Evolutionary conservation across 2,329 filamentous ascomycete genomes (phyloP), one percentile per base, ranked within the genome.

Genomic region (Fusarium sp.): DNA sequence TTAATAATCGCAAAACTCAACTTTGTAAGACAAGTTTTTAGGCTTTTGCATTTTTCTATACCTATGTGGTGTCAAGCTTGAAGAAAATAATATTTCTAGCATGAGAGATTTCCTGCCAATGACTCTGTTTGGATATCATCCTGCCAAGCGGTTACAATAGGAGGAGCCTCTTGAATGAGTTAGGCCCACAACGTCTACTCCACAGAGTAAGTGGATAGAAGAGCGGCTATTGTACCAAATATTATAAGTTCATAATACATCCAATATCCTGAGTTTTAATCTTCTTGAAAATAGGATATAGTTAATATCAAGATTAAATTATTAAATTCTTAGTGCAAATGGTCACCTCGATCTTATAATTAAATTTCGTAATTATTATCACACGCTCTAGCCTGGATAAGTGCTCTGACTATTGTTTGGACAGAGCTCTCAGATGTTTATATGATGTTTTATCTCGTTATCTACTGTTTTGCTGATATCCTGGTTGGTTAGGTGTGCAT

Each of bases 41-140:
- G 31, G 31, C 40, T 42, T 67, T 57, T 49, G 23, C 11, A 14
- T 31, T 31, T 18, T 31, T 50, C n/a, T 17, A 36, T 20, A 17
- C n/a, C 41, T 35, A 58, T 41, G 35, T 58, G 65, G 48, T 41
- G 51, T 54, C 35, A 37, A 42, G 21, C 33, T 52, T 25, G 29
- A 25, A 49, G 37, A 21, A 49, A 42, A 48, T 29, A 47, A 25
- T 27, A 48, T 25, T 37, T 47, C 18, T 20, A 53, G 23, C 41
- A 47, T 56, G 41, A 45, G 39, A 56, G 42, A 48, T 58, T 70
- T 47, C 18, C 56, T 63, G 43, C 64, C 55, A 72, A 69, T 71
- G n/a, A 53, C 18, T 49, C 33, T 51, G 36, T 31, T 42, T 48
- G 49, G 27, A 42, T 51, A 52, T 55, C 57, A 61, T 72, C 33